Percentiles rank a stretch among this genome's conserved stretches.
Evolutionary conservation across 2,329 filamentous ascomycete species (phyloP).

Genomic region (Penicillium sp.): DNA sequence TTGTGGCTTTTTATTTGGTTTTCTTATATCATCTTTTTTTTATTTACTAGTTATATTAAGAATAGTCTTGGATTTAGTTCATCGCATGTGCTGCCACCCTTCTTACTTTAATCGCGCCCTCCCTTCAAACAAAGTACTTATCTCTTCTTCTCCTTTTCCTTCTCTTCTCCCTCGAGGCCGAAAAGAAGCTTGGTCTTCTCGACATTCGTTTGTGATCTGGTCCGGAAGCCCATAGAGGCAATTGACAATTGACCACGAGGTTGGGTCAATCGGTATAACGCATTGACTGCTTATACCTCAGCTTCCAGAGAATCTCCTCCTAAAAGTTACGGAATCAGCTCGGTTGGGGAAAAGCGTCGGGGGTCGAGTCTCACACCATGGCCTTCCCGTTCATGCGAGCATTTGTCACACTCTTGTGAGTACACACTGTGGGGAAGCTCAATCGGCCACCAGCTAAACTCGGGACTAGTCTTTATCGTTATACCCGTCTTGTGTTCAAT

Average conservation of each 20-base stretch:
- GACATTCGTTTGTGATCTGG: slow-evolving; percentile 25
- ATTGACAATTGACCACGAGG: slow-evolving; percentile 13
- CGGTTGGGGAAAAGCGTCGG: background rate
- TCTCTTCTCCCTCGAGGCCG: slow-evolving; percentile 12
- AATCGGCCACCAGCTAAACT: slow-evolving; percentile 5
- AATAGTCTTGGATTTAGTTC: slow-evolving; percentile 10
- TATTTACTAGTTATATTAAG: slow-evolving; percentile 20
- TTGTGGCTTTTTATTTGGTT: background rate
- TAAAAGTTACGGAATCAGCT: background rate
- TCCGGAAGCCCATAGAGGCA: background rate
- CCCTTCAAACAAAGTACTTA: slow-evolving; percentile 14
- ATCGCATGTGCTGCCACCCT: slow-evolving; percentile 28
- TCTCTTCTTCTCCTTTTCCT: slow-evolving; percentile 13
- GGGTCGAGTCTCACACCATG: slow-evolving; percentile 25
- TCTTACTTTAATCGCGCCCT: slow-evolving; percentile 21
- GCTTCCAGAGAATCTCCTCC: background rate
- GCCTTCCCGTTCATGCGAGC: slow-evolving; percentile 40
- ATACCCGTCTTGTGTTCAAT: slow-evolving; percentile 80
- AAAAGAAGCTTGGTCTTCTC: slow-evolving; percentile 22
- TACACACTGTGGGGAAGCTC: slow-evolving; percentile 4
- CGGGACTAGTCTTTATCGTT: slow-evolving; percentile 66
- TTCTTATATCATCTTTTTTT: slow-evolving; percentile 10
- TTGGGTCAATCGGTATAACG: background rate
- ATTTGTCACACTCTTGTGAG: slow-evolving; percentile 43
- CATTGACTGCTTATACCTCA: slow-evolving; percentile 1